Evolutionary conservation across 2,329 filamentous ascomycete species (phyloP).

Genomic region (Phymatotrichopsis omnivora): DNA sequence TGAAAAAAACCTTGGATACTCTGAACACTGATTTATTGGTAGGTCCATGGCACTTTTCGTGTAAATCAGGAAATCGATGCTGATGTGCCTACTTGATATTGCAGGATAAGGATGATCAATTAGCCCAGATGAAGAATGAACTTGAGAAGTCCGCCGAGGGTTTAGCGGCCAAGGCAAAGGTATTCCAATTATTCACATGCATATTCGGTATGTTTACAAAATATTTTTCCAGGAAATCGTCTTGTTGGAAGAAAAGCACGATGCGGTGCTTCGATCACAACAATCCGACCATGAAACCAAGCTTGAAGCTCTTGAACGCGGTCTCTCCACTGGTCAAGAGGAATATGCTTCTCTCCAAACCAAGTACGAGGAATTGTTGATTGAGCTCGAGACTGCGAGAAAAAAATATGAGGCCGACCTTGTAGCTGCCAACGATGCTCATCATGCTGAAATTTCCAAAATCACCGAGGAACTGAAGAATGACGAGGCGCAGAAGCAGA

Average conservation of each 20-base stretch:
- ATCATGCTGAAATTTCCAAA: constrained; percentile 13
- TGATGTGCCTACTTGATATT: constrained; percentile 10
- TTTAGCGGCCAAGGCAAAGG: constrained; percentile 21
- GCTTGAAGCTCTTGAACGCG: constrained; percentile 15
- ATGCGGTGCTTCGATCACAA: constrained; percentile 18
- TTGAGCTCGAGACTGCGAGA: constrained; percentile 9
- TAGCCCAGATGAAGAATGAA: constrained; percentile 18
- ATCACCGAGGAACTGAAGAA: constrained; percentile 21
- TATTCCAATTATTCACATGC: constrained; percentile 19
- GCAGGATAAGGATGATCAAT: constrained; percentile 22
- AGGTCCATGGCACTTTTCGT: constrained; percentile 11
- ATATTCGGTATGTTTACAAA: constrained; percentile 16
- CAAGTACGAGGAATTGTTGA: constrained; percentile 17
- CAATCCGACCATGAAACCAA: constrained; percentile 16
- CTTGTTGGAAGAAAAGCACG: constrained; percentile 20
- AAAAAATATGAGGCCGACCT: constrained; percentile 15
- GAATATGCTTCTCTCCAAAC: constrained; percentile 25
- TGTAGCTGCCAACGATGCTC: constrained; percentile 11
- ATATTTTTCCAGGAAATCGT: constrained; percentile 23
- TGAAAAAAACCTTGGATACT: constrained; percentile 19
- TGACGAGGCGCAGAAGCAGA: no score
- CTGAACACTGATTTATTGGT: constrained; percentile 18
- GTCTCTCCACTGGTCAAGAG: constrained; percentile 18
- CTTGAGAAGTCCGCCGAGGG: constrained; percentile 19
- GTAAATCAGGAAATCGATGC: background rate